These are phyloP conservation scores for Candida bentonensis DNA, from an alignment of 805 yeast species.

Conservation along the genomic window DNA sequence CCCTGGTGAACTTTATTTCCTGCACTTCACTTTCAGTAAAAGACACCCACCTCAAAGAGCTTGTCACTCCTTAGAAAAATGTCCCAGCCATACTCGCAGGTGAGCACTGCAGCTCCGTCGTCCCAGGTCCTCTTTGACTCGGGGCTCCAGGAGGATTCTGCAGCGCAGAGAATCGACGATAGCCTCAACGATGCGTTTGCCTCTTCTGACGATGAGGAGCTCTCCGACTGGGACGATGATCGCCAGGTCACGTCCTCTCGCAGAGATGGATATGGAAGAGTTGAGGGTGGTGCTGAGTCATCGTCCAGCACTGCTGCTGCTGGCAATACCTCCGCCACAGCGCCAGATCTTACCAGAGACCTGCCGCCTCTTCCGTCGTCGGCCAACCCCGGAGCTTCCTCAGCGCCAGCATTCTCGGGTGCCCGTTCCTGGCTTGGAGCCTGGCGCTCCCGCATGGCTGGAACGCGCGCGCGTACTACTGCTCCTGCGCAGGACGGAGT, in stretches of 20 bases:
- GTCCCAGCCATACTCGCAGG: not conserved
- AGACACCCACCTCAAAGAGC: no score
- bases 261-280: not conserved
- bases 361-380: not conserved
- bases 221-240: slow-evolving; percentile 1
- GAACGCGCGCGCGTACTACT: not conserved
- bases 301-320: not conserved
- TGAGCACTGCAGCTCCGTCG: not conserved
- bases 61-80: no score
- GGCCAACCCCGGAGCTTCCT: not conserved
- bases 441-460: not conserved
- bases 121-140: not conserved
- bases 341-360: not conserved
- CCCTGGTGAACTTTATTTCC: no score
- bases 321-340: not conserved
- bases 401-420: not conserved
- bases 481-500: slow-evolving; percentile 58
- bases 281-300: no score
- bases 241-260: slow-evolving; percentile 1
- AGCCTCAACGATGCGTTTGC: not conserved
- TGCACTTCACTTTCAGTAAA: no score
- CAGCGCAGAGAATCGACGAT: not conserved
- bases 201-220: not conserved
- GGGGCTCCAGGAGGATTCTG: not conserved
- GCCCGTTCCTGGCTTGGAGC: slow-evolving; percentile 2